Evolutionary conservation across 1,139 yeast species (phyloP), one percentile per base, ranked within the genome.

Genomic region (Kodamaea derodonti): DNA sequence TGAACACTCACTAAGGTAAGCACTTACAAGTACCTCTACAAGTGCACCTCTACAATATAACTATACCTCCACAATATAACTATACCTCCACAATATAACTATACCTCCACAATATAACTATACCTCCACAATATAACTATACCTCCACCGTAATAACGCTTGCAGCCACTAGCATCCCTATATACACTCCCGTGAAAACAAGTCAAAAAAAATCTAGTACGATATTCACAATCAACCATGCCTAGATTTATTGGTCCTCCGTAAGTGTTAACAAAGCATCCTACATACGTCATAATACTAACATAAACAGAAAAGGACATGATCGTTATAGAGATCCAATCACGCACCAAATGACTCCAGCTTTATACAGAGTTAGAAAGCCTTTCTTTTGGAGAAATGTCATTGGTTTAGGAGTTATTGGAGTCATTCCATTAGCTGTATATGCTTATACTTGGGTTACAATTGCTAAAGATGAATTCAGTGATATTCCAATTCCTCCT

Each of bases 401-500:
- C 54, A 61, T 76, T 14, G 76, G 80, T 0, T 76, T 90, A 36
- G 67, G 69, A 14, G 58, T 73, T 0, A 66, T 85, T 15, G 62
- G 79, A 14, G 73, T 82, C 12, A 62, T 86, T 33, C 82, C 94
- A 4, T 64, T 75, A 14, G 81, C 84, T 25, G 82, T 86, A 15
- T 88, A 86, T 58, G 48, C 59, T 35, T 88, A 85, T 68, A 85
- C 96, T 0, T 83, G 78, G 69, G 64, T 68, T 35, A 75, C 78
- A 53, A 72, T 90, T 53, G 78, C 78, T 44, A 78, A 78, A 43
- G 97, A 88, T 54, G 96, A 90, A 48, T 86, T 90, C 55, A 75
- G 72, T 32, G 96, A 88, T 56, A 84, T 90, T 49, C 97, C 97
- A 33, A 80, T 90, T 45, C 97, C 97, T 33, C 97, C 97, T 20